Evolutionary conservation across 2,329 filamentous ascomycete species (phyloP).

Genomic region (Metarhizium anisopliae): DNA sequence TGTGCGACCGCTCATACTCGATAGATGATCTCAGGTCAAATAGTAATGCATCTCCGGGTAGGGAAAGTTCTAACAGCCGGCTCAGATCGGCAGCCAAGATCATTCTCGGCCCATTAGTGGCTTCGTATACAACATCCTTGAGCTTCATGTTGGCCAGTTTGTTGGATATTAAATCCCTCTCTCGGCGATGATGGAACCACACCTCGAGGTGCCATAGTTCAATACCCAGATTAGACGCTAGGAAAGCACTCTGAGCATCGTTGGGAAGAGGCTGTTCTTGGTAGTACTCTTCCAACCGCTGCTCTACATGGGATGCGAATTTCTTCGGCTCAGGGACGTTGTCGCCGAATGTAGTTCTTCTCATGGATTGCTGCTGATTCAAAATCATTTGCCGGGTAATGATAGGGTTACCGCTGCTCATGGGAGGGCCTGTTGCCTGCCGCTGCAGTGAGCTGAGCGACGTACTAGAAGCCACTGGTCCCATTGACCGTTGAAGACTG

Average conservation of each 20-base stretch:
- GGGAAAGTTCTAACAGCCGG: slow-evolving; percentile 40
- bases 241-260: slow-evolving; percentile 40
- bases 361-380: slow-evolving; percentile 34
- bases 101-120: slow-evolving; percentile 30
- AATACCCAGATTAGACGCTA: slow-evolving; percentile 45
- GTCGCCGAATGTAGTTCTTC: slow-evolving; percentile 28
- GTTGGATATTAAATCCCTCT: slow-evolving; percentile 36
- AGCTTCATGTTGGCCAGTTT: slow-evolving; percentile 36
- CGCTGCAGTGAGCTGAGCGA: slow-evolving; percentile 15
- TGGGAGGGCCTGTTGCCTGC: slow-evolving; percentile 13
- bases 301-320: slow-evolving; percentile 40
- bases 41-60: slow-evolving; percentile 34
- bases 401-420: slow-evolving; percentile 11
- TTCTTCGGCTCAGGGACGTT: slow-evolving; percentile 33
- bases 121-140: slow-evolving; percentile 23
- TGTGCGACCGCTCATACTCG: slow-evolving; percentile 42
- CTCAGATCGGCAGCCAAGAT: slow-evolving; percentile 43
- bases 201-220: slow-evolving; percentile 42
- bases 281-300: slow-evolving; percentile 45
- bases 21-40: slow-evolving; percentile 39
- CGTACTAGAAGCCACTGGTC: slow-evolving; percentile 14
- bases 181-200: slow-evolving; percentile 47
- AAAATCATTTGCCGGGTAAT: slow-evolving; percentile 33
- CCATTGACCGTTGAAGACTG: slow-evolving; percentile 11
- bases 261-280: slow-evolving; percentile 37